Percentiles rank a stretch among this genome's conserved stretches.
These are phyloP conservation scores for Linnemannia elongata DNA, from an alignment of 192 early-diverging fungal genomes.

Conservation along the genomic window DNA sequence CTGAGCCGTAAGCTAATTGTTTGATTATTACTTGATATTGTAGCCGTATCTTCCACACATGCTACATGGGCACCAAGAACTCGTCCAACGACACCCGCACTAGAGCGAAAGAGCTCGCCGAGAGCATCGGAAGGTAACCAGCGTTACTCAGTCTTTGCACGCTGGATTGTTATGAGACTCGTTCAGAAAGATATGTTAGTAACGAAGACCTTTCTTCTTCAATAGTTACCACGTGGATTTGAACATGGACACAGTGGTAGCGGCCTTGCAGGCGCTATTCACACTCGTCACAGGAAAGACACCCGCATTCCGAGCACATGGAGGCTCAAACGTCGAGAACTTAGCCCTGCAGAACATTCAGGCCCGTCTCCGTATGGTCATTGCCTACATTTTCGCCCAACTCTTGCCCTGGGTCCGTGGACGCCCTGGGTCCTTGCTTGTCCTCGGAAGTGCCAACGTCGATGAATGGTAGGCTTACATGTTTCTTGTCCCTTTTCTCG, in stretches of 20 bases:
- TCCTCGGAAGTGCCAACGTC: constrained; percentile 97
- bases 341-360: constrained; percentile 98
- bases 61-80: constrained; percentile 96
- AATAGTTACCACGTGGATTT: constrained; percentile 91
- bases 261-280: constrained; percentile 84
- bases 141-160: not conserved
- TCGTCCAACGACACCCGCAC: constrained; percentile 87
- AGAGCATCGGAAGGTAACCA: constrained; percentile 76
- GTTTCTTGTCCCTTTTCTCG: not conserved
- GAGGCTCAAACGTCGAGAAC: constrained; percentile 89
- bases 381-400: constrained; percentile 96
- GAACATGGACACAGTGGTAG: constrained; percentile 88
- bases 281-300: constrained; percentile 76
- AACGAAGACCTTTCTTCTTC: not conserved
- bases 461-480: constrained; percentile 84
- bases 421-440: constrained; percentile 79
- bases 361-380: constrained; percentile 94
- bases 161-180: not conserved
- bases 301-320: constrained; percentile 86
- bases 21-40: not conserved
- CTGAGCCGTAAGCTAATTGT: not conserved
- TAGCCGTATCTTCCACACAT: constrained; percentile 89
- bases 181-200: not conserved
- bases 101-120: constrained; percentile 86
- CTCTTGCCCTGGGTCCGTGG: constrained; percentile 92